Evolutionary conservation across 352 stramenopile genomes (phyloP).

Genomic region (Pythium sp.): DNA sequence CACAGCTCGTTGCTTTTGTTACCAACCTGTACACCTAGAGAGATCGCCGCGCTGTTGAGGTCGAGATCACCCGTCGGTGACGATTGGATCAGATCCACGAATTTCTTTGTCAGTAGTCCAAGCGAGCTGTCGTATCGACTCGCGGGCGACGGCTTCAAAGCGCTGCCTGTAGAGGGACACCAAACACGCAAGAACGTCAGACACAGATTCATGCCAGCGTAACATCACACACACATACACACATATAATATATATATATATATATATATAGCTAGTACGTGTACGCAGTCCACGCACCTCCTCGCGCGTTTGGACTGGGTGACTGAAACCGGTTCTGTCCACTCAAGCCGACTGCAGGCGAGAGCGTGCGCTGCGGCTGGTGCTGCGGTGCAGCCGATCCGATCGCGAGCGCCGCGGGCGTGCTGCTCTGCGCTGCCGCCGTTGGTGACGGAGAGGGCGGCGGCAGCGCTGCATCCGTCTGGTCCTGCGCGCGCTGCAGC

Average conservation of each 20-base stretch:
- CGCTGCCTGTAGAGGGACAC: slow-evolving; percentile 15
- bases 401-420: slow-evolving; percentile 8
- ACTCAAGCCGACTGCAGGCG: slow-evolving; percentile 12
- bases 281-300: slow-evolving; percentile 20
- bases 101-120: slow-evolving; percentile 95
- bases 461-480: slow-evolving; percentile 18
- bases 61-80: slow-evolving; percentile 90
- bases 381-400: slow-evolving; percentile 3
- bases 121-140: slow-evolving; percentile 96
- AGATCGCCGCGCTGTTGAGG: slow-evolving; percentile 91
- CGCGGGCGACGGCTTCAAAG: slow-evolving; percentile 61
- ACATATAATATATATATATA: neutral
- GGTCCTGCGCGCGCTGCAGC: slow-evolving; percentile 38
- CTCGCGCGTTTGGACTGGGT: slow-evolving; percentile 39
- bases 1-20: neutral
- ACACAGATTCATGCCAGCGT: neutral
- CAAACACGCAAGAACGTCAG: neutral
- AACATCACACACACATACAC: neutral
- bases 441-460: slow-evolving; percentile 14
- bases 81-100: slow-evolving; percentile 93
- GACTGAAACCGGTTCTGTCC: slow-evolving; percentile 44
- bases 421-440: slow-evolving; percentile 14
- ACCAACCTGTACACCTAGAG: slow-evolving; percentile 73
- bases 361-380: slow-evolving; percentile 9
- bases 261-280: neutral